Evolutionary conservation across 768 basidiomycete genomes (phyloP), one percentile per base, ranked within the genome.

Genomic region (Rhizopogon sp.): DNA sequence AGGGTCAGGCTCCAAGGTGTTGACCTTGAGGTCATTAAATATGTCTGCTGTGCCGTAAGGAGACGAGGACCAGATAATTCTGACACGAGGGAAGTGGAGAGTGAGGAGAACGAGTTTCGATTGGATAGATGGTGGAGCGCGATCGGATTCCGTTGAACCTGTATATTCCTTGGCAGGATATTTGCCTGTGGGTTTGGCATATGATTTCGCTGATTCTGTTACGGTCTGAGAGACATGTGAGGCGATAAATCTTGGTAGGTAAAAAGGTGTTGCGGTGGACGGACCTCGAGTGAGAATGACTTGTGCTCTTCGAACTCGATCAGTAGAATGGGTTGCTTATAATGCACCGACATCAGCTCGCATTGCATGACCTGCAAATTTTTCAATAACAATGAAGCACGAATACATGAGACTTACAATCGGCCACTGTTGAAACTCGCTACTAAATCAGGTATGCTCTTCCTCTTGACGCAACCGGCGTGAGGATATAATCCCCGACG

Each of bases 241-340:
- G 37, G 35, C 2, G 5, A 31, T 50, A 28, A 35, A 49, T 41
- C 35, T 25, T 10, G 10, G 42, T 22, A 25, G 10, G 42, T 25
- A 25, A 13, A 13, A 33, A 20, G 35, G 11, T 9, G 33, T 33
- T 3, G 14, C 13, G 41, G 7, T 40, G 6, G 13, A 66, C 77
- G 52, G 56, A 90, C 94, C 71, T 94, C 89, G 10, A 98, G 78
- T 0, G 90, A 88, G 69, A 98, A 97, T 0, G 92, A 85, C 62
- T 96, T 98, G 69, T 97, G 90, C 72, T 98, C 93, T 66, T 98
- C 96, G 58, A 98, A 98, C 66, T 99, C 95, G 62, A 98, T 97
- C 9, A 98, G 76, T 14, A 99, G 75, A 51, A 99, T 78, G 0
- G 96, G 95, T 17, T 88, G 84, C 70, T 93, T 97, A 74, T 99